phyloP scores from a whole-genome alignment of 305 asterid genomes.

The Ajuga reptans region DNA sequence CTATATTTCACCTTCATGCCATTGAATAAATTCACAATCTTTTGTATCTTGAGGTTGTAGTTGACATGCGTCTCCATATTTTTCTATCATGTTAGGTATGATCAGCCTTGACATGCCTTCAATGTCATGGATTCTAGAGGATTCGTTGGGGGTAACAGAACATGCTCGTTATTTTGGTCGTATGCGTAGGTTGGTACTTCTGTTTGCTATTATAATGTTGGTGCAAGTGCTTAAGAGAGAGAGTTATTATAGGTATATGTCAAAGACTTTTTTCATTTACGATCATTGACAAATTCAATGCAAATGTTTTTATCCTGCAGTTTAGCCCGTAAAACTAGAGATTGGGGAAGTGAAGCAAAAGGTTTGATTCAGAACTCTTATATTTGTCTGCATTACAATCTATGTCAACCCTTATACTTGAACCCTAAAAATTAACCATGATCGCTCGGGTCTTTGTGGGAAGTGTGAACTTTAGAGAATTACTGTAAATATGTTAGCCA shows the following conservation, averaged over 20 bases:
- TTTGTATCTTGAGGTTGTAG: constrained; percentile 21
- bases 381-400: no score
- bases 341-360: constrained; percentile 50
- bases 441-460: not conserved
- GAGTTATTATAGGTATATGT: not conserved
- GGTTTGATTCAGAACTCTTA: constrained; percentile 45
- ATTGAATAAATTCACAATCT: not conserved
- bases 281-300: constrained; percentile 2
- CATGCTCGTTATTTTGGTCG: constrained; percentile 99
- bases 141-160: constrained; percentile 93
- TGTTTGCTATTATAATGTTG: constrained; percentile 10
- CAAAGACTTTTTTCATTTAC: not conserved
- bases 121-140: constrained; percentile 87
- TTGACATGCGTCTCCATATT: constrained; percentile 29
- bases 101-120: constrained; percentile 94
- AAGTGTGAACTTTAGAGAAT: not conserved
- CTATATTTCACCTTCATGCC: constrained; percentile 11
- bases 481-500: not conserved
- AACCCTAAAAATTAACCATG: not conserved
- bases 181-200: constrained; percentile 72
- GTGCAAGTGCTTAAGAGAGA: constrained; percentile 12
- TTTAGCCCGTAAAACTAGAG: constrained; percentile 78
- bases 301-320: constrained; percentile 37
- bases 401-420: no score
- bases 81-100: constrained; percentile 67